These are phyloP conservation scores for Hypoxylon trugodes DNA, from an alignment of 495 filamentous ascomycete genomes.

Conservation along the genomic window DNA sequence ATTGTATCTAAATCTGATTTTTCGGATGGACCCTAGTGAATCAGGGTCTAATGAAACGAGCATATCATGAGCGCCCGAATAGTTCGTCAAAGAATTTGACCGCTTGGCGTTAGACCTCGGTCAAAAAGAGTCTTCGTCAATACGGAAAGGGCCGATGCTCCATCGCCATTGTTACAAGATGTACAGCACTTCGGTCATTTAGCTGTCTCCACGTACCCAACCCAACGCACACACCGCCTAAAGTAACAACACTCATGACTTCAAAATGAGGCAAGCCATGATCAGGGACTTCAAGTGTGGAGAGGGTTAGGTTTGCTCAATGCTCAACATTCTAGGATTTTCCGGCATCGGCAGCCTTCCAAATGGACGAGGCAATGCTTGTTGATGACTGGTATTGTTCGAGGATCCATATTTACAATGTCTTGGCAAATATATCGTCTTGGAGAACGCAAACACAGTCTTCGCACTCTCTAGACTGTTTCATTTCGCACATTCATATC, in stretches of 20 bases:
- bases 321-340: conserved; percentile 1
- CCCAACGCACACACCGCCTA: conserved; percentile 21
- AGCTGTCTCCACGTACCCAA: not conserved
- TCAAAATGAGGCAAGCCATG: conserved; percentile 18
- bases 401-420: conserved; percentile 20
- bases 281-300: conserved; percentile 24
- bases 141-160: conserved; percentile 3
- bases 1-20: not conserved
- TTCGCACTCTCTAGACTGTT: not conserved
- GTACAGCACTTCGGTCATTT: conserved; percentile 6
- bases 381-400: conserved; percentile 3
- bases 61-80: not conserved
- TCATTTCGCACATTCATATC: conserved; percentile 4
- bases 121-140: too few relatives aligned
- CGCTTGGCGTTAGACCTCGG: not conserved
- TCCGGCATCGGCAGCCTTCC: conserved; percentile 32
- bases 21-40: not conserved
- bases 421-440: conserved; percentile 20
- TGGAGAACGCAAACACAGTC: conserved; percentile 8
- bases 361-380: conserved; percentile 29
- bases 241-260: not conserved
- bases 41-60: not conserved
- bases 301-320: conserved; percentile 41
- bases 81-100: conserved; percentile 7
- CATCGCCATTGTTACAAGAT: conserved; percentile 14